Conservation (phyloP, 2,329 filamentous ascomycete species). For the Pseudocercospora fuligena region DNA sequence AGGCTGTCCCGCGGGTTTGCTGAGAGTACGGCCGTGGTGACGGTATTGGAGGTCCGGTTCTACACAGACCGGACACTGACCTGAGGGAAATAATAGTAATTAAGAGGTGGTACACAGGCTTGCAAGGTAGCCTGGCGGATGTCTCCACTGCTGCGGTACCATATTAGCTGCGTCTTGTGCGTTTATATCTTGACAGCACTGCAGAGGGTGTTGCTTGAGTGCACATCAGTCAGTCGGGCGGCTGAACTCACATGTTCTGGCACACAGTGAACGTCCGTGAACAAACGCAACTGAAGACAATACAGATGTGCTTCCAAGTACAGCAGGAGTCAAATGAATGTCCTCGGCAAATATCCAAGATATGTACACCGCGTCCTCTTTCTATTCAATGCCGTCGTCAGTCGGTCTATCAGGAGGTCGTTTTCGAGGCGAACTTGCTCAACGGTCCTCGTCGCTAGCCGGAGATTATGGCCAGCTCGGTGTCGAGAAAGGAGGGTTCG, state of each 20-base stretch:
- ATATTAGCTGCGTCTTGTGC: conserved; percentile 15
- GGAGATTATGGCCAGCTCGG: conserved; percentile 21
- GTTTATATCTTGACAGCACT: not conserved
- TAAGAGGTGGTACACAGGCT: conserved; percentile 22
- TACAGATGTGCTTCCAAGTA: conserved; percentile 18
- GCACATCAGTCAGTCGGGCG: not conserved
- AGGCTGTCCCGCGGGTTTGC: conserved; percentile 79
- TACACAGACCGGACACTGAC: conserved; percentile 28
- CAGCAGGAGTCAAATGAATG: conserved; percentile 19
- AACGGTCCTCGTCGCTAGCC: conserved; percentile 17
- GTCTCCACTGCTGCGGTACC: conserved; percentile 19
- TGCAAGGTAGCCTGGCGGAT: conserved; percentile 22
- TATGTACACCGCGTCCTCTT: conserved; percentile 33
- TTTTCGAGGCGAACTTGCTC: conserved; percentile 7
- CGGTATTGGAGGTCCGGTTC: conserved; percentile 30
- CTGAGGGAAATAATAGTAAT: conserved; percentile 17
- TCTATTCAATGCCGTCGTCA: conserved; percentile 3
- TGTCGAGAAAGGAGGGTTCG: conserved; percentile 18
- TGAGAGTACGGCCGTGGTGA: conserved; percentile 83
- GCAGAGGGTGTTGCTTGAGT: not conserved
- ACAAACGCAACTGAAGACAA: conserved; percentile 18
- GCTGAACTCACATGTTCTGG: conserved; percentile 23
- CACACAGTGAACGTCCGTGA: conserved; percentile 10
- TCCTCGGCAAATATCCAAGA: conserved; percentile 19
- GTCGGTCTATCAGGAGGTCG: conserved; percentile 14